phyloP scores from a whole-genome alignment of 2,329 filamentous ascomycete species.

The Nemania bipapillata region DNA sequence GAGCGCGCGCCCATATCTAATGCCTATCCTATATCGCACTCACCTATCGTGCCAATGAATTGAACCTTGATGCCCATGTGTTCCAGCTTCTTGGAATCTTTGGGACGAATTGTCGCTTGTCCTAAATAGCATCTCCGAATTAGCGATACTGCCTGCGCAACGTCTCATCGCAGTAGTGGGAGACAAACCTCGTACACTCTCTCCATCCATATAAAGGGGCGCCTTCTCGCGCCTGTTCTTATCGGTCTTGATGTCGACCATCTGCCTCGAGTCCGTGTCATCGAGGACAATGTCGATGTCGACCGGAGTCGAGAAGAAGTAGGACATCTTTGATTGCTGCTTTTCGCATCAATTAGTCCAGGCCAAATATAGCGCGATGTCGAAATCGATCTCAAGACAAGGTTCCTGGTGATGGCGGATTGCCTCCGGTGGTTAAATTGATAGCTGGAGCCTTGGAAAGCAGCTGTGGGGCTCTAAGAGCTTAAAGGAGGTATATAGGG shows the following conservation, averaged over 20 bases:
- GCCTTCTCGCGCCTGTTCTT: conserved; percentile 98
- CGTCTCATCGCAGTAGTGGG: background rate
- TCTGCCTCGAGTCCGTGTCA: conserved; percentile 90
- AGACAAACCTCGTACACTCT: conserved; percentile 72
- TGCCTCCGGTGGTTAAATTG: conserved; percentile 1
- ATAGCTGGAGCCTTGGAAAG: conserved; percentile 31
- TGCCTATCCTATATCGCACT: conserved; percentile 40
- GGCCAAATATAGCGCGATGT: background rate
- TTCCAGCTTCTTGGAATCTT: conserved; percentile 97
- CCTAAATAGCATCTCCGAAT: conserved; percentile 60
- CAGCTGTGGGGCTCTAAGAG: conserved; percentile 21
- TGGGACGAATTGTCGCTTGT: conserved; percentile 94
- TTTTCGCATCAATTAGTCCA: conserved; percentile 22
- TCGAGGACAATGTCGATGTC: conserved; percentile 99
- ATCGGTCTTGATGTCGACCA: conserved; percentile 97
- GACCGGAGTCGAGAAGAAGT: conserved; percentile 97
- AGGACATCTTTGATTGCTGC: conserved; percentile 74
- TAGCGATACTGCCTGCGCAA: background rate
- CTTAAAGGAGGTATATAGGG: conserved; percentile 10
- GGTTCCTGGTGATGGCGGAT: conserved; percentile 19
- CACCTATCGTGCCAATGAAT: conserved; percentile 98
- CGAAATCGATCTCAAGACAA: conserved; percentile 12
- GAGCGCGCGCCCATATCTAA: background rate
- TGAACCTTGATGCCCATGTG: conserved; percentile 99
- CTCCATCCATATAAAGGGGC: conserved; percentile 95